A percentile compares a stretch with the other conserved stretches of the same genome.
Evolutionary conservation across 441 rosid genomes (phyloP).

Genomic region (Macaranga tanarius): DNA sequence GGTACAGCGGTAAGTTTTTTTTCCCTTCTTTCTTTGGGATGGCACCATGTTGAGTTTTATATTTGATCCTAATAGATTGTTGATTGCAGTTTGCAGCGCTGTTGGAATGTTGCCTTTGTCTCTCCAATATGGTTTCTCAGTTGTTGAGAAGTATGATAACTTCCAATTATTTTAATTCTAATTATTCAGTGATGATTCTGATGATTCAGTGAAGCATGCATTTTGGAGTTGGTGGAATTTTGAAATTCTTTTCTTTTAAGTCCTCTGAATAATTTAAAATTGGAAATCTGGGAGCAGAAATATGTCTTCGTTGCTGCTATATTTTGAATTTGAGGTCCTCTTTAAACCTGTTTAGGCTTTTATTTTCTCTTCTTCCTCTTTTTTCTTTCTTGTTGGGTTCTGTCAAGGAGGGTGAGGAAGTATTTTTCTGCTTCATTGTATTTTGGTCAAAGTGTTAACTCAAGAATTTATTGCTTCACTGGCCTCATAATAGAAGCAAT

Average conservation of each 20-base stretch:
- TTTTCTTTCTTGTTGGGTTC: background rate
- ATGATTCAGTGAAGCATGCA: background rate
- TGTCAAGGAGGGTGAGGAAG: background rate
- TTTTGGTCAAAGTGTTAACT: background rate
- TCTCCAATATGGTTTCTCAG: conserved; percentile 85
- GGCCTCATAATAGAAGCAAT: background rate
- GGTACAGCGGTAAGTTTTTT: conserved; percentile 84
- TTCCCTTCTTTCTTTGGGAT: conserved; percentile 19
- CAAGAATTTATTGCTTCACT: background rate
- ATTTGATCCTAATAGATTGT: conserved; percentile 24
- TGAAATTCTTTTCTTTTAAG: background rate
- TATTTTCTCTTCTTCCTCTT: background rate
- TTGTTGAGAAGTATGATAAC: conserved; percentile 82
- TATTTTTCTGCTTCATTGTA: background rate
- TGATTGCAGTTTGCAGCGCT: conserved; percentile 93
- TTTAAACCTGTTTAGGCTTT: too few relatives aligned
- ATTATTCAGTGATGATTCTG: background rate
- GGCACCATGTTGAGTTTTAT: conserved; percentile 15
- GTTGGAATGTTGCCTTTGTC: conserved; percentile 93
- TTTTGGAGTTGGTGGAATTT: background rate
- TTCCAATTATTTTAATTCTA: conserved; percentile 20
- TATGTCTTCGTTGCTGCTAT: too few relatives aligned
- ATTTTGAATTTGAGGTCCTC: too few relatives aligned
- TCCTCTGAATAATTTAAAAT: too few relatives aligned
- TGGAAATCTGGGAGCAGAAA: too few relatives aligned